Evolutionary conservation across 192 early-diverging fungal genomes (phyloP).

Genomic region (Backusella sp.): DNA sequence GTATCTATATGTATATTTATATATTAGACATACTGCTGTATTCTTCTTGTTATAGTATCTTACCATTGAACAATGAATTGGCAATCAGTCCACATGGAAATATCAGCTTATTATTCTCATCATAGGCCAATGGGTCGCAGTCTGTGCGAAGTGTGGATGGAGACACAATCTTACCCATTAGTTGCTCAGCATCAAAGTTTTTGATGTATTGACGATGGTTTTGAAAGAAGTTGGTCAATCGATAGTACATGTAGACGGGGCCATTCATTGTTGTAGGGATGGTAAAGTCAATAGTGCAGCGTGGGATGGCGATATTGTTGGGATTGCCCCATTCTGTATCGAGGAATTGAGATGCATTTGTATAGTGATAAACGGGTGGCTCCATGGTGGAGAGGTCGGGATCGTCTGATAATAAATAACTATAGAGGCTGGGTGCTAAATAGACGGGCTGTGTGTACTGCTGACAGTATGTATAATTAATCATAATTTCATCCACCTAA

Average conservation of each 20-base stretch:
- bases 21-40: not conserved
- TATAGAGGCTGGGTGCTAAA: conserved; percentile 29
- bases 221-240: conserved; percentile 95
- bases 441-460: conserved; percentile 17
- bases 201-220: conserved; percentile 90
- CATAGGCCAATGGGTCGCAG: conserved; percentile 36
- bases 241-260: conserved; percentile 90
- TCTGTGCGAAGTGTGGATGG: conserved; percentile 29
- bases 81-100: conserved; percentile 95
- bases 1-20: conserved; percentile 22
- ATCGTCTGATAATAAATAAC: not conserved
- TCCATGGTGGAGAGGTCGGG: not conserved
- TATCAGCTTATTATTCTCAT: conserved; percentile 43
- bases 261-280: conserved; percentile 63
- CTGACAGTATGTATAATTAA: conserved; percentile 45
- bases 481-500: conserved; percentile 49
- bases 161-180: conserved; percentile 54
- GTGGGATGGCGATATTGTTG: conserved; percentile 25
- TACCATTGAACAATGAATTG: conserved; percentile 86
- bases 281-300: conserved; percentile 71
- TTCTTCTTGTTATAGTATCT: conserved; percentile 3
- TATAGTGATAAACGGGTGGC: conserved; percentile 20
- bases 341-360: conserved; percentile 17
- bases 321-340: conserved; percentile 16
- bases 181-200: conserved; percentile 72